Percentiles rank a stretch among this genome's conserved stretches.
phyloP scores from a whole-genome alignment of 805 yeast species.

The Saccharomyces mikatae region DNA sequence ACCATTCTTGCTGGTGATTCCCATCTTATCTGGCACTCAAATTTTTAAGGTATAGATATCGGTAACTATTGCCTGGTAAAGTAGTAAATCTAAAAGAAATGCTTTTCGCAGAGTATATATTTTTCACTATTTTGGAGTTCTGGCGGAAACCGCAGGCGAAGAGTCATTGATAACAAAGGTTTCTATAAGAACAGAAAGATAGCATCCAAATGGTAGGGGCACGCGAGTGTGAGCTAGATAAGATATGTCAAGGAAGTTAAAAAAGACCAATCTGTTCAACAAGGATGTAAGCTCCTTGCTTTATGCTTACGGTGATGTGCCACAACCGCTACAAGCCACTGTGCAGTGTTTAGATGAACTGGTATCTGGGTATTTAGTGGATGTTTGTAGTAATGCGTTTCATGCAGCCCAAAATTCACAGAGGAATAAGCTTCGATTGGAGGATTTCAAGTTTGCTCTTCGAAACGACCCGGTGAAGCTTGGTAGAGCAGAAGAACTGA shows the following conservation, averaged over 20 bases:
- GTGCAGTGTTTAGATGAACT: conserved; percentile 61
- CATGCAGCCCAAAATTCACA: conserved; percentile 43
- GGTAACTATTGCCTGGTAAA: not conserved
- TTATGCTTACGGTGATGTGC: conserved; percentile 67
- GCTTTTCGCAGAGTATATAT: not conserved
- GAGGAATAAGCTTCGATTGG: conserved; percentile 58
- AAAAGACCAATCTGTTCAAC: conserved; percentile 38
- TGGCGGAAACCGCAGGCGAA: not conserved
- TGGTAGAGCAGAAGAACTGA: conserved; percentile 61
- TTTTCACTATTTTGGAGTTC: not conserved
- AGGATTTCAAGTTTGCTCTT: conserved; percentile 64
- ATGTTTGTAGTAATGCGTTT: conserved; percentile 49
- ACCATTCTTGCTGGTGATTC: not conserved
- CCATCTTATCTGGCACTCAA: not conserved
- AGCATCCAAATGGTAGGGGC: not conserved
- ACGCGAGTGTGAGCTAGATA: not conserved
- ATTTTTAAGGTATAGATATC: not conserved
- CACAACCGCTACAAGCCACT: conserved; percentile 59
- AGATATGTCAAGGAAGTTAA: conserved; percentile 32
- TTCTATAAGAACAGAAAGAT: not conserved
- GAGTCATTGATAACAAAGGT: not conserved
- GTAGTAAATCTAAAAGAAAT: not conserved
- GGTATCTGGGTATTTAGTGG: conserved; percentile 53
- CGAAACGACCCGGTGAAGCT: conserved; percentile 58
- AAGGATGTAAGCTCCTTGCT: conserved; percentile 49